A percentile compares a stretch with the other conserved stretches of the same genome.
Evolutionary conservation across 768 basidiomycete genomes (phyloP).

Genomic region (Mycena galopus): DNA sequence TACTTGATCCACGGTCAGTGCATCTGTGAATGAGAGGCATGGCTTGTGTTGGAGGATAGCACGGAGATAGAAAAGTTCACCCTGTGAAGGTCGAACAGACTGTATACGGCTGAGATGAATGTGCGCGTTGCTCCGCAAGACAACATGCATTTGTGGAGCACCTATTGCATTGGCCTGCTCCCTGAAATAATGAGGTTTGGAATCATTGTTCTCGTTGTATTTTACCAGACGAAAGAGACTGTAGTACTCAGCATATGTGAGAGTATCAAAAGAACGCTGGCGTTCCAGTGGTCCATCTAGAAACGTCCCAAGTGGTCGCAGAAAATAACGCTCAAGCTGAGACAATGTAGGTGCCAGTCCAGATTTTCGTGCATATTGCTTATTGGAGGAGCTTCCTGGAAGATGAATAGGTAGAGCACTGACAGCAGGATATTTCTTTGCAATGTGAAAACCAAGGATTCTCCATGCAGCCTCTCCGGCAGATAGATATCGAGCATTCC

Average conservation of each 20-base stretch:
- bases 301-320: too few species aligned
- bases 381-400: not conserved
- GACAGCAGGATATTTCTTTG: not conserved
- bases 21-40: not conserved
- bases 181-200: not conserved
- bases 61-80: not conserved
- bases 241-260: not conserved
- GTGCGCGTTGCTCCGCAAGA: not conserved
- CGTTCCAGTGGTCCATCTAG: too few species aligned
- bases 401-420: not conserved
- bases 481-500: not conserved
- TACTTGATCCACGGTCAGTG: not conserved
- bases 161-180: not conserved
- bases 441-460: not conserved
- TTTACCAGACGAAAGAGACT: not conserved
- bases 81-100: not conserved
- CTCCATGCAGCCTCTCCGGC: not conserved
- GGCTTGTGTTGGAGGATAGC: not conserved
- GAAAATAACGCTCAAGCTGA: not conserved
- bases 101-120: not conserved
- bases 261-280: not conserved
- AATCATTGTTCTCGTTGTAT: too few species aligned
- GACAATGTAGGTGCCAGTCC: not conserved
- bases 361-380: too few species aligned
- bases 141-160: not conserved